These are phyloP conservation scores for Corynespora cassiicola DNA, from an alignment of 2,329 filamentous ascomycete species.

Conservation along the genomic window DNA sequence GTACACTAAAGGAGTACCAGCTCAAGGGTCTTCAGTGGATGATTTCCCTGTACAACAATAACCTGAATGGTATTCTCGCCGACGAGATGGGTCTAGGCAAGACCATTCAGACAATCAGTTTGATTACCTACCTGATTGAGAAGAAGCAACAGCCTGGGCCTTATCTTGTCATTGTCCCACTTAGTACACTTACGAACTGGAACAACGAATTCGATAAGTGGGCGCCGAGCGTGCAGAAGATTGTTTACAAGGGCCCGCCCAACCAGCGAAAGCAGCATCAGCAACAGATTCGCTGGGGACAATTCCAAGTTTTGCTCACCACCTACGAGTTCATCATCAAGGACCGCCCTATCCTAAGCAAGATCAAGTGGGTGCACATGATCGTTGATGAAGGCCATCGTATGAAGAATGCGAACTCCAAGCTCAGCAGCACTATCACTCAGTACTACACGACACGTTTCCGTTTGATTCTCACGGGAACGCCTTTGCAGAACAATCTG, in stretches of 20 bases:
- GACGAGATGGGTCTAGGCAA: constrained; percentile 99
- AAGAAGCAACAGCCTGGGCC: constrained; percentile 90
- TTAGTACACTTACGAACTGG: constrained; percentile 98
- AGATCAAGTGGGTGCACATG: constrained; percentile 99
- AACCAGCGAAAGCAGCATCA: constrained; percentile 87
- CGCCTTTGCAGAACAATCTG: constrained; percentile 95
- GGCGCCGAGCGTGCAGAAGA: constrained; percentile 83
- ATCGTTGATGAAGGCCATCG: constrained; percentile 99
- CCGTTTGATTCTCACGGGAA: constrained; percentile 96
- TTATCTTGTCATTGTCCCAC: constrained; percentile 93
- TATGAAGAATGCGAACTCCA: constrained; percentile 98
- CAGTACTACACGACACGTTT: constrained; percentile 95
- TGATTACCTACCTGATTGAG: constrained; percentile 97
- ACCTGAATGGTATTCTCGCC: constrained; percentile 96
- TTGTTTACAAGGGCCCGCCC: constrained; percentile 97
- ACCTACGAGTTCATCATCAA: constrained; percentile 99
- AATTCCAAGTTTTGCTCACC: constrained; percentile 95
- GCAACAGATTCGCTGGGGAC: constrained; percentile 89
- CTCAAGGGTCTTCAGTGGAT: constrained; percentile 99
- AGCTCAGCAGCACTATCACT: constrained; percentile 92
- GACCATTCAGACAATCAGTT: constrained; percentile 97
- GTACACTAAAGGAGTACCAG: constrained; percentile 95
- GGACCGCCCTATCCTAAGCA: constrained; percentile 90
- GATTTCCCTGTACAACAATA: constrained; percentile 99
- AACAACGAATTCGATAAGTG: constrained; percentile 98